Conservation (phyloP, 208 protist genomes). For the Kentomonas sorsogonicus region DNA sequence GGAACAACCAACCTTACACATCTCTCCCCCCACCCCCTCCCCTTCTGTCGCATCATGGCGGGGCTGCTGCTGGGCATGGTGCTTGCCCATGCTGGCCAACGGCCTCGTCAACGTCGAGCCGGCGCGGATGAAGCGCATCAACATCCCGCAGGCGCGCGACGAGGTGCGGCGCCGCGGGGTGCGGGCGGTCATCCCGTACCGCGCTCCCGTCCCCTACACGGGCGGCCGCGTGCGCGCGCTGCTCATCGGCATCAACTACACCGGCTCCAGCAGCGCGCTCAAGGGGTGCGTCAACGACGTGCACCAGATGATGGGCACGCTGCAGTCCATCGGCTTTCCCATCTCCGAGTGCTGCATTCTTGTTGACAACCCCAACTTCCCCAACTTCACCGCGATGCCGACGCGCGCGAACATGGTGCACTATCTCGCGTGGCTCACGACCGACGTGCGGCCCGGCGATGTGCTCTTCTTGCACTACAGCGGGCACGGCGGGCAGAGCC, state of each 20-base stretch:
- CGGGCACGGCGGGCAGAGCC: constrained; percentile 80
- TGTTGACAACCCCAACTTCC: constrained; percentile 74
- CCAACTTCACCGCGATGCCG: constrained; percentile 61
- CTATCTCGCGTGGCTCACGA: constrained; percentile 82
- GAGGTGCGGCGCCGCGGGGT: constrained; percentile 36
- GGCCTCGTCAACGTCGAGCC: constrained; percentile 47
- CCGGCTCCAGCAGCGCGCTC: constrained; percentile 47
- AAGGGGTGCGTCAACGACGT: constrained; percentile 88
- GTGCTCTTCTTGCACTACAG: constrained; percentile 90
- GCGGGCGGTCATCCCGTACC: constrained; percentile 66
- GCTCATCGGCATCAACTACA: constrained; percentile 92
- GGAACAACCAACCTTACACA: too few relatives aligned
- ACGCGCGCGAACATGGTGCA: constrained; percentile 81
- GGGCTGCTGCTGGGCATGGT: constrained; percentile 16
- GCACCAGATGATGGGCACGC: constrained; percentile 62
- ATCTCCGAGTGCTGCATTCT: constrained; percentile 82
- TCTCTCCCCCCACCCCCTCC: too few relatives aligned
- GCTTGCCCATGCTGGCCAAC: constrained; percentile 37
- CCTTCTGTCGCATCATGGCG: constrained; percentile 17
- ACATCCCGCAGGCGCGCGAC: constrained; percentile 42
- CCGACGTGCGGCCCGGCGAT: constrained; percentile 73
- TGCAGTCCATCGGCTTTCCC: constrained; percentile 78
- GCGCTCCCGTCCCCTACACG: constrained; percentile 57
- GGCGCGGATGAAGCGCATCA: constrained; percentile 50
- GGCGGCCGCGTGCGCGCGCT: constrained; percentile 82